These are phyloP conservation scores for Fusarium guadeloupense DNA, from an alignment of 2,329 filamentous ascomycete genomes.

Conservation along the genomic window DNA sequence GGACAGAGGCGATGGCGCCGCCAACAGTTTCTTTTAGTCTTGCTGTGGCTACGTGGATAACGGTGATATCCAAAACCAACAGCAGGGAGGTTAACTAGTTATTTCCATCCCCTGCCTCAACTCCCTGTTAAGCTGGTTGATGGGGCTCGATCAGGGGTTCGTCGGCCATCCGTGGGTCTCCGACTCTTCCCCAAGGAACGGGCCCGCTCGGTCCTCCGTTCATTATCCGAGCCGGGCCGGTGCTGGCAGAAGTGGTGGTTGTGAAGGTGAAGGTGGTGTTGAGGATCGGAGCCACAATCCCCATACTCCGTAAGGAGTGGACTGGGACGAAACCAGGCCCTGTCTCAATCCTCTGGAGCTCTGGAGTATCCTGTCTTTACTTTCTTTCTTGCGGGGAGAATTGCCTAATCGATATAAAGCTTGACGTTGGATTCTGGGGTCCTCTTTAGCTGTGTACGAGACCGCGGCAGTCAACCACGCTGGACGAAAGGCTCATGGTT, in stretches of 20 bases:
- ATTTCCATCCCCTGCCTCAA: conserved; percentile 9
- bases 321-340: conserved; percentile 31
- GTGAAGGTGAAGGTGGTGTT: conserved; percentile 26
- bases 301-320: conserved; percentile 17
- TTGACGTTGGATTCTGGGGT: conserved; percentile 11
- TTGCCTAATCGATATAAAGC: conserved; percentile 18
- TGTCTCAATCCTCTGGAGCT: conserved; percentile 15
- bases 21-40: conserved; percentile 13
- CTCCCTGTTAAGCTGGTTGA: conserved; percentile 24
- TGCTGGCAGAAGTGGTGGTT: conserved; percentile 24
- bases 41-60: conserved; percentile 23
- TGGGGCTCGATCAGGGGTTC: conserved; percentile 21
- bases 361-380: conserved; percentile 8
- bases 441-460: conserved; percentile 14
- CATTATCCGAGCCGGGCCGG: conserved; percentile 43
- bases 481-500: neutral
- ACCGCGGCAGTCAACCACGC: neutral
- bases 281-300: conserved; percentile 29
- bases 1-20: conserved; percentile 15
- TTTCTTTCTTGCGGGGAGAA: conserved; percentile 15
- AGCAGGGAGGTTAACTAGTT: conserved; percentile 24
- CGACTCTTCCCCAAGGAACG: conserved; percentile 17
- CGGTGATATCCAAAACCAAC: conserved; percentile 22
- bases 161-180: conserved; percentile 11
- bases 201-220: conserved; percentile 40